phyloP scores from a whole-genome alignment of 345 rosid genomes.

The Nasturtium officinale region DNA sequence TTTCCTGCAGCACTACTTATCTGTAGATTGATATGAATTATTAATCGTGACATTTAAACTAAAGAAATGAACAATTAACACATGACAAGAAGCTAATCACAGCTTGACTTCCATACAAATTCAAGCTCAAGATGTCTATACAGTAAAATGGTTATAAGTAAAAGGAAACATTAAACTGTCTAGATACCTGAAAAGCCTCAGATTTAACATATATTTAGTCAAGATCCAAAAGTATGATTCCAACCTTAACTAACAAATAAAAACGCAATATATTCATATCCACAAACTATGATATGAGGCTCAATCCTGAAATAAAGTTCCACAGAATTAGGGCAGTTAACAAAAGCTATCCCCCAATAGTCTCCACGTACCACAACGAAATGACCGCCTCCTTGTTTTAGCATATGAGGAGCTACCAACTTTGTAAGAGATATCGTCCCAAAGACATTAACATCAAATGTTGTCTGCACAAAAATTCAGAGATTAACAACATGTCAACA shows the following conservation, averaged over 20 bases:
- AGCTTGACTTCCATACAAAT: not conserved
- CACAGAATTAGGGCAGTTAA: slow-evolving; percentile 4
- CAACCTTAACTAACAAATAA: slow-evolving; percentile 8
- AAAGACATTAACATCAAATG: slow-evolving; percentile 76
- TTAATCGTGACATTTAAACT: slow-evolving; percentile 4
- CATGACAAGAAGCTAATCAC: not conserved
- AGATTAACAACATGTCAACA: not conserved
- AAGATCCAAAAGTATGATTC: not conserved
- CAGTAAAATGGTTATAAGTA: not conserved
- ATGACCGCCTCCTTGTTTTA: slow-evolving; percentile 80
- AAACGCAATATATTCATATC: not conserved
- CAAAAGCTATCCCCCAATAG: slow-evolving; percentile 18
- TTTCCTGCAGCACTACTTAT: slow-evolving; percentile 99
- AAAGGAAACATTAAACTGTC: slow-evolving; percentile 9
- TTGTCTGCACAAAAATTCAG: slow-evolving; percentile 56
- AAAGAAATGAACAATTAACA: not conserved
- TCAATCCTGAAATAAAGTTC: not conserved
- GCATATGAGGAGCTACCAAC: slow-evolving; percentile 76
- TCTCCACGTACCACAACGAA: slow-evolving; percentile 87
- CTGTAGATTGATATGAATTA: slow-evolving; percentile 44
- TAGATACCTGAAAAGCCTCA: not conserved
- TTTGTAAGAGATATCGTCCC: slow-evolving; percentile 89
- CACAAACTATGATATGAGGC: not conserved
- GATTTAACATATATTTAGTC: slow-evolving; percentile 1
- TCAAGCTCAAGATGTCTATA: not conserved